phyloP scores from a whole-genome alignment of 2,329 filamentous ascomycete genomes.

The Phialophora chinensis region DNA sequence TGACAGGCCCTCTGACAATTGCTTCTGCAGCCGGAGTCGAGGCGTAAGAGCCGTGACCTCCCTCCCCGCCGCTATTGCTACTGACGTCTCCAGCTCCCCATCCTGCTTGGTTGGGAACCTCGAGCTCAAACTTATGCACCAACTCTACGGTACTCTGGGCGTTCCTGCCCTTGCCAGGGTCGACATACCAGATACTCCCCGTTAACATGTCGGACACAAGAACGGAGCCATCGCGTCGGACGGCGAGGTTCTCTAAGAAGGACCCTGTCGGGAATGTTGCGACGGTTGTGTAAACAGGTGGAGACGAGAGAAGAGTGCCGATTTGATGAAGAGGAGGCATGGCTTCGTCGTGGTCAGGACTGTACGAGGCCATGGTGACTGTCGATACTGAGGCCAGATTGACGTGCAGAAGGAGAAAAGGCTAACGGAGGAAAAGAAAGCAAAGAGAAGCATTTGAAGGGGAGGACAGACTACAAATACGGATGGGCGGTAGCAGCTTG shows the following conservation, averaged over 20 bases:
- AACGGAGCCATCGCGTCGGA: constrained; percentile 19
- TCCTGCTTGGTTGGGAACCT: background rate
- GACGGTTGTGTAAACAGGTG: constrained; percentile 1
- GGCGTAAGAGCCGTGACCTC: background rate
- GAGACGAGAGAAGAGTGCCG: background rate
- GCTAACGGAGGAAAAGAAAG: background rate
- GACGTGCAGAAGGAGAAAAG: background rate
- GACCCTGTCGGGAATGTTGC: constrained; percentile 10
- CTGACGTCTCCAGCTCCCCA: background rate
- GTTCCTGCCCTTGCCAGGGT: background rate
- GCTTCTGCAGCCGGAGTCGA: constrained; percentile 15
- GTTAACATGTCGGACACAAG: constrained; percentile 19
- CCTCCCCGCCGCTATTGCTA: background rate
- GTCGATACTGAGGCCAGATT: background rate
- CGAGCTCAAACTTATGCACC: constrained; percentile 12
- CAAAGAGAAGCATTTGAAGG: background rate
- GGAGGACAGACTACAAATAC: background rate
- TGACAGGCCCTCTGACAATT: constrained; percentile 1
- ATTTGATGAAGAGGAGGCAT: background rate
- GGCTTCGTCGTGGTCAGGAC: background rate
- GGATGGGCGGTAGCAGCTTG: background rate
- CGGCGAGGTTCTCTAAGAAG: constrained; percentile 23
- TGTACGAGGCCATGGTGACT: background rate
- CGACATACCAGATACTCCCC: constrained; percentile 12
- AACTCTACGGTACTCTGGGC: constrained; percentile 5